Evolutionary conservation across 2,329 filamentous ascomycete species (phyloP), one percentile per base, ranked within the genome.

Genomic region (Fusarium sacchari): DNA sequence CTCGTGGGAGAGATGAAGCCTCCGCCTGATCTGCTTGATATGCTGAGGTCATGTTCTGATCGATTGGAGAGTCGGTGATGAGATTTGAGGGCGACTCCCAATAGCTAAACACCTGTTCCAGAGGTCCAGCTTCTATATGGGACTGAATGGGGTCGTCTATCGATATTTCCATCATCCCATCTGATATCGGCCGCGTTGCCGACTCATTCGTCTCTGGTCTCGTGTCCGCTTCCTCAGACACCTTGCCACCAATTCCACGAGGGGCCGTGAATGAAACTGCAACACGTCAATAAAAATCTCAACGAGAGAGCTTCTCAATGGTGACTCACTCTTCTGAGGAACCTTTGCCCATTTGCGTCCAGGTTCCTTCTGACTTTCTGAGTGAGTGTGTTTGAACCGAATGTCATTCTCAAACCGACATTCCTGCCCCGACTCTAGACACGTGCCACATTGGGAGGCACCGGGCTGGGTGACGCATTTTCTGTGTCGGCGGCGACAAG

Each of bases 351-450:
- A 43, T 1, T 58, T 20, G 6, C 50, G 15, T 2, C 42, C 40
- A 2, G 32, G 15, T 18, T 46, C 20, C 28, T 11, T 39, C 26
- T 32, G 34, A 0, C 0, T 3, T 5, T 44, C 34, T 39, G 46
- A 7, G 0, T 50, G 46, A 26, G 4, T 50, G 28, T 66, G 52
- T n/a, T 66, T 67, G 37, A 67, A 67, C 2, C 61, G 61, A 59
- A 67, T 50, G 20, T 39, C 61, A 34, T 43, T 66, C 9, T 67
- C 64, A 24, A 67, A 67, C 0, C 11, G 37, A 18, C 64, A 67
- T 0, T 67, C 36, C 14, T 59, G 36, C 1, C 61, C 61, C 0
- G 62, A 58, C 32, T 67, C 64, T 15, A 66, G 36, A 10, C 64
- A 67, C 1, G 61, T 46, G 4, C 61, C 61, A 13, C 64, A 67